Conservation (phyloP, 352 stramenopile genomes). For the Vaucheria bursata region DNA sequence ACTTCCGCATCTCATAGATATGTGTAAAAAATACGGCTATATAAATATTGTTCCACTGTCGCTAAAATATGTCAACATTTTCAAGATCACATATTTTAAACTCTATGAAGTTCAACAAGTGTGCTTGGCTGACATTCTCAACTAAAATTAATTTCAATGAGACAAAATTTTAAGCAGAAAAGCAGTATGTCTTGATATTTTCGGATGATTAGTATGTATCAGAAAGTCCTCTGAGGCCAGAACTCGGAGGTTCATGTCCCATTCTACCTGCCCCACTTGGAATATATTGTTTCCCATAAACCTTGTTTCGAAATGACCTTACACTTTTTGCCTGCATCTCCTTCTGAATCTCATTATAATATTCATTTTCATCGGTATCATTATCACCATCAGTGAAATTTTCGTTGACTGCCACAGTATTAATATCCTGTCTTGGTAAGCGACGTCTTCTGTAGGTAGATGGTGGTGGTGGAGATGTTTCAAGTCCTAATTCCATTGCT, state of each 20-base stretch:
- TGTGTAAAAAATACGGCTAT: too few relatives aligned
- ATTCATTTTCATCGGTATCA: not conserved
- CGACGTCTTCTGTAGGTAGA: not conserved
- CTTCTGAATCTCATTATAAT: not conserved
- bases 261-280: not conserved
- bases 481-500: not conserved
- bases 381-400: not conserved
- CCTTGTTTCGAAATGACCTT: not conserved
- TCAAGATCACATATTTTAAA: too few relatives aligned
- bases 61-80: too few relatives aligned
- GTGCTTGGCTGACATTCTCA: too few relatives aligned
- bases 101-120: too few relatives aligned
- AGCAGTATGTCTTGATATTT: too few relatives aligned
- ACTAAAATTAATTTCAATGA: too few relatives aligned
- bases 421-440: not conserved
- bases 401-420: too few relatives aligned
- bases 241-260: not conserved
- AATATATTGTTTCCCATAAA: not conserved
- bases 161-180: too few relatives aligned
- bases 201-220: conserved; percentile 11
- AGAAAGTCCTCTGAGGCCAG: conserved; percentile 1
- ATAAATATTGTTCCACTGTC: too few relatives aligned
- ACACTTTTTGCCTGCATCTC: not conserved
- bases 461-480: not conserved
- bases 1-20: too few relatives aligned